Conservation (phyloP, 2,329 filamentous ascomycete species). For the Paracoccidioides brasiliensis region DNA sequence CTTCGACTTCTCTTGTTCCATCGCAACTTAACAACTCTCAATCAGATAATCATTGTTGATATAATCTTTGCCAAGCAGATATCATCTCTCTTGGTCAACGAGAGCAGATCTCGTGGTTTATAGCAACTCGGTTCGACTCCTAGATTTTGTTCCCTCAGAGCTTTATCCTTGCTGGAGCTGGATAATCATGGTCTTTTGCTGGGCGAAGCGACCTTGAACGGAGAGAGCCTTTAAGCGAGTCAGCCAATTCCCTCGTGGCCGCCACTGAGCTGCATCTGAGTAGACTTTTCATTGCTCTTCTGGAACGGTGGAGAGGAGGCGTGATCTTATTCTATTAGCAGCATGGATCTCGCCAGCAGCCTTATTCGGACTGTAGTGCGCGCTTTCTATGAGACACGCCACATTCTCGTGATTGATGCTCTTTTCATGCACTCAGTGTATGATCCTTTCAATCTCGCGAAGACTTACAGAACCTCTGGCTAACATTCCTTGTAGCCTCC, state of each 20-base stretch:
- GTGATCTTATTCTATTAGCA: neutral
- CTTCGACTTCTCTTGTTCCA: neutral
- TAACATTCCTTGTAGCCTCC: constrained; percentile 40
- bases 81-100: neutral
- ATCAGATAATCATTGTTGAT: neutral
- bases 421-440: constrained; percentile 60
- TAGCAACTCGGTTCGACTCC: neutral
- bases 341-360: constrained; percentile 56
- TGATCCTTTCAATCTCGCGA: constrained; percentile 19
- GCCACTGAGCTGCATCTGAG: neutral
- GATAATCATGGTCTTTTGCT: constrained; percentile 1
- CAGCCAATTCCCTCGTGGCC: neutral
- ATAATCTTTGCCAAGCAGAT: neutral
- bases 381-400: constrained; percentile 74
- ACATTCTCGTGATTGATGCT: constrained; percentile 71
- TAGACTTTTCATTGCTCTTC: neutral
- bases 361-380: constrained; percentile 77
- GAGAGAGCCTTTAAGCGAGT: neutral
- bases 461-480: constrained; percentile 3
- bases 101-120: neutral
- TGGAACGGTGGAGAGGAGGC: neutral
- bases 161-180: constrained; percentile 4
- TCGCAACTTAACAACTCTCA: neutral
- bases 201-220: neutral
- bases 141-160: neutral